phyloP scores from a whole-genome alignment of 495 filamentous ascomycete genomes.

The Xylaria curta region DNA sequence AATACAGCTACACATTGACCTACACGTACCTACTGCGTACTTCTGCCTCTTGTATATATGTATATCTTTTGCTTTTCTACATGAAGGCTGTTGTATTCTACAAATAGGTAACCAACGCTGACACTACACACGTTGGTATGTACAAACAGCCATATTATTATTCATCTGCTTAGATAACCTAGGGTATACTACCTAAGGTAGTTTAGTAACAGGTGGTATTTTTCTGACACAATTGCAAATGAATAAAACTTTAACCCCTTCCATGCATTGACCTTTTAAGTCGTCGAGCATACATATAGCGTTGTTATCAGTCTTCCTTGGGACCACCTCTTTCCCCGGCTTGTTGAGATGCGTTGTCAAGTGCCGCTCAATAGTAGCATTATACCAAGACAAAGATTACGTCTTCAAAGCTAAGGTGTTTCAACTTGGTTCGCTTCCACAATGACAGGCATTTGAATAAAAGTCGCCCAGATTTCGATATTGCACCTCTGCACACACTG shows the following conservation, averaged over 20 bases:
- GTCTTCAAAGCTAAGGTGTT: neutral
- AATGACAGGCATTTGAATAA: neutral
- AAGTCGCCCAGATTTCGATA: neutral
- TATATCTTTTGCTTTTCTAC: no score
- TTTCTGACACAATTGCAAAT: no score
- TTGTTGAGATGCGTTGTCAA: neutral
- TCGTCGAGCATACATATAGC: neutral
- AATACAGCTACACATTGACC: no score
- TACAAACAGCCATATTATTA: neutral
- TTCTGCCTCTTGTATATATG: no score
- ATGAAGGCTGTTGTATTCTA: neutral
- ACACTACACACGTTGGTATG: neutral
- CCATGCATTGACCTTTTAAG: neutral
- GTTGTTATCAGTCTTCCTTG: neutral
- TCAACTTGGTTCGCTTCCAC: conserved; percentile 3
- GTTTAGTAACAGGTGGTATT: no score
- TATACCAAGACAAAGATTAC: neutral
- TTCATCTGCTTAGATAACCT: neutral
- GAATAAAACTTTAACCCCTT: neutral
- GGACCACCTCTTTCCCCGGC: neutral
- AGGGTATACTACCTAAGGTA: no score
- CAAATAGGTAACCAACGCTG: neutral
- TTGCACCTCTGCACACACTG: neutral
- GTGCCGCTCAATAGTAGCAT: neutral
- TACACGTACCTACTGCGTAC: no score